These are phyloP conservation scores for Pisolithus microcarpus DNA, from an alignment of 768 basidiomycete species.

Conservation along the genomic window DNA sequence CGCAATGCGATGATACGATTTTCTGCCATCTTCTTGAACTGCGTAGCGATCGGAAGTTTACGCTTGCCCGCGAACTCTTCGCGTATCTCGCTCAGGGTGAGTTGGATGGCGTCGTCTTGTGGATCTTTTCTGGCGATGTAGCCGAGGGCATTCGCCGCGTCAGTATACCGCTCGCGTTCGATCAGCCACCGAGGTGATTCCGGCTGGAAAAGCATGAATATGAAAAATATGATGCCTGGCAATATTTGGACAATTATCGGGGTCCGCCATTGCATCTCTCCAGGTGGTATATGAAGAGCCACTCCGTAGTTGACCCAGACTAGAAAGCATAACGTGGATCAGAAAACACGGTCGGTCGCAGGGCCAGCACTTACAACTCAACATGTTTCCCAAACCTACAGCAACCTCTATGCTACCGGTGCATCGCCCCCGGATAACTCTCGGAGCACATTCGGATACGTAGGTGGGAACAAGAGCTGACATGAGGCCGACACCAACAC, in stretches of 20 bases:
- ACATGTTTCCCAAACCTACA: conserved; percentile 29
- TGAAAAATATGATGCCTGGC: conserved; percentile 31
- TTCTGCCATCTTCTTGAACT: conserved; percentile 30
- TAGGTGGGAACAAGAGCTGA: conserved; percentile 31
- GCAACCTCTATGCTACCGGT: conserved; percentile 27
- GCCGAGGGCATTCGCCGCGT: conserved; percentile 27
- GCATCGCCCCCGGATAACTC: conserved; percentile 32
- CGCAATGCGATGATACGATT: conserved; percentile 21
- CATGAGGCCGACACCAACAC: conserved; percentile 39
- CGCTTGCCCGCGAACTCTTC: conserved; percentile 29
- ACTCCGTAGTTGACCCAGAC: conserved; percentile 33
- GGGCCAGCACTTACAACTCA: conserved; percentile 23
- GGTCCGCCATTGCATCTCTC: conserved; percentile 31
- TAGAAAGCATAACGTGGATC: conserved; percentile 3
- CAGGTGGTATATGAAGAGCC: conserved; percentile 17
- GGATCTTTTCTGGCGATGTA: conserved; percentile 20
- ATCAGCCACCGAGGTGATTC: conserved; percentile 39
- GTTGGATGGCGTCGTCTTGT: conserved; percentile 21
- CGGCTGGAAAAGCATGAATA: conserved; percentile 32
- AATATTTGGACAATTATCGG: conserved; percentile 34
- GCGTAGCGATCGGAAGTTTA: conserved; percentile 16
- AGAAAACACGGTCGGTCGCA: neutral
- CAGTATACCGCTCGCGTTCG: conserved; percentile 28
- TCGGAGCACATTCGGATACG: conserved; percentile 32
- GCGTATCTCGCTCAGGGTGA: conserved; percentile 30